A percentile compares a stretch with the other conserved stretches of the same genome.
phyloP scores from a whole-genome alignment of 495 filamentous ascomycete species.

The Pseudoneurospora amorphoporcata region DNA sequence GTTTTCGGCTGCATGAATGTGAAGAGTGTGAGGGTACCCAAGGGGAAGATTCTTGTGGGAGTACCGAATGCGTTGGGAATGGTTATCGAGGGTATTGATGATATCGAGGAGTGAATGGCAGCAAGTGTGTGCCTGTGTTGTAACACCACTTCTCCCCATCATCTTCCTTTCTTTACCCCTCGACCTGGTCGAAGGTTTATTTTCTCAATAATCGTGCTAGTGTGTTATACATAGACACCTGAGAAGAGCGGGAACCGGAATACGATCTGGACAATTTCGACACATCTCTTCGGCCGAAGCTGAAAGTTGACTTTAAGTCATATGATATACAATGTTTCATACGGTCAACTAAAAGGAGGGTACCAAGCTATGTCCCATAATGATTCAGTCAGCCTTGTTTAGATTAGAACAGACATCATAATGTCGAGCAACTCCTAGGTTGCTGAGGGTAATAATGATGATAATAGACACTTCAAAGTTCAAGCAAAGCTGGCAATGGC shows the following conservation, averaged over 20 bases:
- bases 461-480: not conserved
- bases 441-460: not conserved
- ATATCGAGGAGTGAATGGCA: conserved; percentile 1
- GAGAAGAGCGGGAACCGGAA: not conserved
- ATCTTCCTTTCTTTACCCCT: not conserved
- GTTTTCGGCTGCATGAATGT: conserved; percentile 83
- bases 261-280: not conserved
- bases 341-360: not conserved
- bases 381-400: not conserved
- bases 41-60: conserved; percentile 67
- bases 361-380: not conserved
- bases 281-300: not conserved
- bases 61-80: conserved; percentile 55
- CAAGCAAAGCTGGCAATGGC: not conserved
- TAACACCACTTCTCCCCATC: not conserved
- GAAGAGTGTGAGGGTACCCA: conserved; percentile 56
- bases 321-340: not conserved
- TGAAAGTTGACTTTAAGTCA: not conserved
- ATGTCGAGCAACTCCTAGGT: not conserved
- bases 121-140: not conserved
- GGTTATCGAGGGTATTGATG: conserved; percentile 39
- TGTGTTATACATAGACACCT: not conserved
- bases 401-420: not conserved
- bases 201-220: not conserved
- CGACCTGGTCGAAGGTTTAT: not conserved